Percentiles rank a stretch among this genome's conserved stretches.
These are phyloP conservation scores for Chaetomium cochliodes DNA, from an alignment of 495 filamentous ascomycete species.

Conservation along the genomic window DNA sequence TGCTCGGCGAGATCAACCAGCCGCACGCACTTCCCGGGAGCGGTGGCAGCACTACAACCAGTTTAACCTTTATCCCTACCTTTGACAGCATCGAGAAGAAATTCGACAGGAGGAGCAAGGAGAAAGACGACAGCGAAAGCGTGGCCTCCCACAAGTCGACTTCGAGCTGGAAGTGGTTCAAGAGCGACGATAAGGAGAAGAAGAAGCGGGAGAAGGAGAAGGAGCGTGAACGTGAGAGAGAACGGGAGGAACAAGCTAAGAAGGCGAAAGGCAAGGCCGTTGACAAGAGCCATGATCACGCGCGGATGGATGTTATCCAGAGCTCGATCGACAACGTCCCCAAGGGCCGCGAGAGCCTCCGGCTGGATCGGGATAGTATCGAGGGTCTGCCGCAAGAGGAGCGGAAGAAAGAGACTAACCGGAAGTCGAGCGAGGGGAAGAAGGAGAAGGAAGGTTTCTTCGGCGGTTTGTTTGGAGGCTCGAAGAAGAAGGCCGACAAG, in stretches of 20 bases:
- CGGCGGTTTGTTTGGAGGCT: constrained; percentile 84
- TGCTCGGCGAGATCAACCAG: constrained; percentile 61
- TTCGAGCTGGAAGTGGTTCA: constrained; percentile 71
- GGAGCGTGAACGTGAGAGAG: constrained; percentile 49
- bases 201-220: constrained; percentile 57
- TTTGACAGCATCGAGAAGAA: constrained; percentile 66
- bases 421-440: constrained; percentile 74
- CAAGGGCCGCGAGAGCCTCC: constrained; percentile 77
- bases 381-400: constrained; percentile 77
- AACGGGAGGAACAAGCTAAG: constrained; percentile 55
- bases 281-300: constrained; percentile 66
- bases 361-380: constrained; percentile 72
- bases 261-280: constrained; percentile 55
- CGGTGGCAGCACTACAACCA: constrained; percentile 65
- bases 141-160: constrained; percentile 66
- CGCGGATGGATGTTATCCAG: constrained; percentile 78
- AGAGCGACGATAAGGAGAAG: constrained; percentile 47
- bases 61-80: constrained; percentile 80
- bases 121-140: constrained; percentile 46
- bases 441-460: constrained; percentile 86
- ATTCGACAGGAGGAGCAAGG: constrained; percentile 64
- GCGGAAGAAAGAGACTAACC: constrained; percentile 72
- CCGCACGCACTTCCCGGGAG: constrained; percentile 71
- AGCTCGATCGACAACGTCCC: constrained; percentile 66
- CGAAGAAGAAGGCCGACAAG: constrained; percentile 70